These are phyloP conservation scores for Phytophthora nicotianae DNA, from an alignment of 352 stramenopile genomes.

Conservation along the genomic window DNA sequence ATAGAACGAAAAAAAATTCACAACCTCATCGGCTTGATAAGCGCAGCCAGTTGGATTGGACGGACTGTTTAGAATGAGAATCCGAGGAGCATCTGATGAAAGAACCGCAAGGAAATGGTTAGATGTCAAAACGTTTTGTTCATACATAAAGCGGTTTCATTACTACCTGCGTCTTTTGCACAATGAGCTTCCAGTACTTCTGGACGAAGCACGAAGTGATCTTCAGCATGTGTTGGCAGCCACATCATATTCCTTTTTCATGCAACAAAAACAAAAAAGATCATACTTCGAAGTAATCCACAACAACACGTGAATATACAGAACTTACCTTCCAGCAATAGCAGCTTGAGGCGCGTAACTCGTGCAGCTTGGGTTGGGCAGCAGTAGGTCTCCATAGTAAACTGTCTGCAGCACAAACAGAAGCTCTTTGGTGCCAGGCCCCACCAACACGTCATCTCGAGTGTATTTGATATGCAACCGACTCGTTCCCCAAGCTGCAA, in stretches of 20 bases:
- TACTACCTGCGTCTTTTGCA: slow-evolving; percentile 73
- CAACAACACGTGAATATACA: not conserved
- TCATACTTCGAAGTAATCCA: not conserved
- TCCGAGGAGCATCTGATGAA: slow-evolving; percentile 71
- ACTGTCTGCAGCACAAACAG: slow-evolving; percentile 90
- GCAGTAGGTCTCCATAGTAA: slow-evolving; percentile 85
- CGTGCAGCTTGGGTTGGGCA: slow-evolving; percentile 87
- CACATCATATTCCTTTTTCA: slow-evolving; percentile 84
- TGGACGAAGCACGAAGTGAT: slow-evolving; percentile 81
- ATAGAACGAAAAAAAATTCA: slow-evolving; percentile 1
- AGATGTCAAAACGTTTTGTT: slow-evolving; percentile 3
- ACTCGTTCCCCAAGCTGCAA: slow-evolving; percentile 70
- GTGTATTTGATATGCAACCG: slow-evolving; percentile 67
- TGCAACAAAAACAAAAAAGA: slow-evolving; percentile 5
- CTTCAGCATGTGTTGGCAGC: slow-evolving; percentile 77
- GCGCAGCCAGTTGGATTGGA: slow-evolving; percentile 87
- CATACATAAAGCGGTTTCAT: not conserved
- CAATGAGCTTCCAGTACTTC: slow-evolving; percentile 85
- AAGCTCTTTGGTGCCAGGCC: slow-evolving; percentile 89
- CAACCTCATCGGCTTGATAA: slow-evolving; percentile 79
- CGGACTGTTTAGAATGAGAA: slow-evolving; percentile 88
- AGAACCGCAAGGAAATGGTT: not conserved
- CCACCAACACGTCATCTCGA: slow-evolving; percentile 81
- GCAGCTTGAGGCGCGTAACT: slow-evolving; percentile 87
- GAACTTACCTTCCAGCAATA: slow-evolving; percentile 74